Evolutionary conservation across 2,329 filamentous ascomycete species (phyloP), one percentile per base, ranked within the genome.

Genomic region (Chrysoporthe deuterocubensis): DNA sequence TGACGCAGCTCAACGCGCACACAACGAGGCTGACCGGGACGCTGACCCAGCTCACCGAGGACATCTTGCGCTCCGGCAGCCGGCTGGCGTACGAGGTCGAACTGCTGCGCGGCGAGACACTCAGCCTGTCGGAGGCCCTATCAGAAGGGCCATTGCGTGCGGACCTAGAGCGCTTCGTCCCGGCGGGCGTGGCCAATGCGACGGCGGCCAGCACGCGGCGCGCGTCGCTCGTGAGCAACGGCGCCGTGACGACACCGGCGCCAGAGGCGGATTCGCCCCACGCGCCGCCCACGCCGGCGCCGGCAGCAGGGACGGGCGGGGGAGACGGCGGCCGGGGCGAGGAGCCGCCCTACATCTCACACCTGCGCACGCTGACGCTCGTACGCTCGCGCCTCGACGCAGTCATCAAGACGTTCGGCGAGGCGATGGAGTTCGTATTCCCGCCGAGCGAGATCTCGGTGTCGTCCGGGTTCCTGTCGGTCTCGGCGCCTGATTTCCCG

Each of bases 21-120:
- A 97, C 94, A 1, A 91, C 93, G 21, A 88, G 94, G 58, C 83
- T 97, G 8, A 93, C 94, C 16, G 89, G 86, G 65, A 92, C 90
- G 58, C 85, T 99, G 67, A 97, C 94, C 43, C 90, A 95, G 75
- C 83, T 98, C 69, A 97, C 96, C 13, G 95, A 99, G 78, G 96
- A 98, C 73, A 98, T 99, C 71, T 80, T 99, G 70, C 88, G 96
- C 67, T 94, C 93, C 74, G 93, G 94, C 37, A 93, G 92, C 71
- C 87, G 95, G 4, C 82, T 99, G 67, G 93, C 94, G 26, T 99
- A 99, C 76, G 93, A 98, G 79, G 95, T 98, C 26, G 95, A 98
- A 79, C 87, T 98, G 21, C 80, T 98, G 61, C 88, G 94, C n/a
- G 94, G 94, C 71, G 94, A 97, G 79, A 92, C 93, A 2, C 81